Percentiles rank a stretch among this genome's conserved stretches.
Conservation (phyloP, 495 filamentous ascomycete species). For the Penicillium desertorum region DNA sequence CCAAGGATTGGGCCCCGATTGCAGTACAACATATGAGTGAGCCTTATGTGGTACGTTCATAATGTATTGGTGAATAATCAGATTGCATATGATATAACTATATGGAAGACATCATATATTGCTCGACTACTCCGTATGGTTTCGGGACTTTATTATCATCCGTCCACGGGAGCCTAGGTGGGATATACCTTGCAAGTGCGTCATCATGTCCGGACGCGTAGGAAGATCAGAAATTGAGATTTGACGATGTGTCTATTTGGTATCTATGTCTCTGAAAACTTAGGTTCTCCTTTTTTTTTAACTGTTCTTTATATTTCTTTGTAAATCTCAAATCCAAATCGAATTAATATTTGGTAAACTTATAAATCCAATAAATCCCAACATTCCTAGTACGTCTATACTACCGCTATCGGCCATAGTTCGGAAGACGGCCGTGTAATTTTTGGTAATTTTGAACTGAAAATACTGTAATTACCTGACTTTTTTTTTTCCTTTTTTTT, state of each 20-base stretch:
- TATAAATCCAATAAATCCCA: not conserved
- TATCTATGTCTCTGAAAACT: not conserved
- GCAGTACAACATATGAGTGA: not conserved
- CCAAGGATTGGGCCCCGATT: slow-evolving; percentile 7
- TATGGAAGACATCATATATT: not conserved
- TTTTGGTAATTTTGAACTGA: not conserved
- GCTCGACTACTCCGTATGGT: not conserved
- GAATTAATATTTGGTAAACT: not conserved
- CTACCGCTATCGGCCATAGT: slow-evolving; percentile 11
- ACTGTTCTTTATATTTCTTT: not conserved
- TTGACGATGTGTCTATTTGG: not conserved
- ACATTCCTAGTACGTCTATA: not conserved
- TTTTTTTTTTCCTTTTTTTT: slow-evolving; percentile 13
- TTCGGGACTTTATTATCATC: slow-evolving; percentile 8
- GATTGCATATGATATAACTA: slow-evolving; percentile 4
- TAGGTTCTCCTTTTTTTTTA: not conserved
- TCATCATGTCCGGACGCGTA: slow-evolving; percentile 11
- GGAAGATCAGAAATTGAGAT: not conserved
- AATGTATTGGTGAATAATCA: not conserved
- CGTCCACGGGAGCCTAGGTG: not conserved
- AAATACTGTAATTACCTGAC: not conserved
- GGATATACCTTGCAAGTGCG: not conserved
- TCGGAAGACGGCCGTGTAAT: slow-evolving; percentile 10
- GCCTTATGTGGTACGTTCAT: not conserved
- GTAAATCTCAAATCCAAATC: not conserved